Base-by-base conservation (phyloP, 768 basidiomycete species). In the Cytidiella melzeri region DNA sequence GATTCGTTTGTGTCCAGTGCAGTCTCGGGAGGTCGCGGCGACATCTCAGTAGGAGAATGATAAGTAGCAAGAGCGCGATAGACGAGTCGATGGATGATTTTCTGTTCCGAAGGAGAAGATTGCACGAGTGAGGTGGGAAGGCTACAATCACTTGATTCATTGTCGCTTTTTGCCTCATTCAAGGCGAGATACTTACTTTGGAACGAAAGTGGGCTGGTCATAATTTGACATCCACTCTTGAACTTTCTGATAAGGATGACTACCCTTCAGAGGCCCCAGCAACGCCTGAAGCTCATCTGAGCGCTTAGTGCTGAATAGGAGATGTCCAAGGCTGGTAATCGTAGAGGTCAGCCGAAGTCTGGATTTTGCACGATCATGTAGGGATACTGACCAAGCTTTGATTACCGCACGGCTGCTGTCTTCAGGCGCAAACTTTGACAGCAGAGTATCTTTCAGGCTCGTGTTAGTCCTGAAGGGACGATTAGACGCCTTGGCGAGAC, bases 301-400 rank as follows among this genome's bases (percentile, higher is more conserved):
- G n/a, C 65, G 56, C 6, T 61, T 49, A 2, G 73, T 65, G 11
- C 68, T 66, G 45, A 82, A 63, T n/a, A 87, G 65, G 12, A 84
- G 47, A 57, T 87, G 83, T 0, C 85, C 85, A 28, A 79, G 60
- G 26, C 84, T 87, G 45, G n/a, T n/a, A n/a, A n/a, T n/a, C n/a
- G n/a, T n/a, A n/a, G n/a, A n/a, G n/a, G n/a, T n/a, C n/a, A n/a
- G n/a, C n/a, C n/a, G n/a, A n/a, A n/a, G n/a, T n/a, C n/a, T n/a
- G n/a, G n/a, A n/a, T n/a, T n/a, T n/a, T n/a, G n/a, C n/a, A n/a
- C n/a, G n/a, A n/a, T n/a, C n/a, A n/a, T n/a, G n/a, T 34, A 34
- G 7, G 15, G 15, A 15, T 7, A 34, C 30, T 34, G 30, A 34
- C 30, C 30, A 15, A 34, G 30, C 30, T 34, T 34, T 34, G 9